phyloP scores from a whole-genome alignment of 2,329 filamentous ascomycete species.

The Aspergillus intermedius region DNA sequence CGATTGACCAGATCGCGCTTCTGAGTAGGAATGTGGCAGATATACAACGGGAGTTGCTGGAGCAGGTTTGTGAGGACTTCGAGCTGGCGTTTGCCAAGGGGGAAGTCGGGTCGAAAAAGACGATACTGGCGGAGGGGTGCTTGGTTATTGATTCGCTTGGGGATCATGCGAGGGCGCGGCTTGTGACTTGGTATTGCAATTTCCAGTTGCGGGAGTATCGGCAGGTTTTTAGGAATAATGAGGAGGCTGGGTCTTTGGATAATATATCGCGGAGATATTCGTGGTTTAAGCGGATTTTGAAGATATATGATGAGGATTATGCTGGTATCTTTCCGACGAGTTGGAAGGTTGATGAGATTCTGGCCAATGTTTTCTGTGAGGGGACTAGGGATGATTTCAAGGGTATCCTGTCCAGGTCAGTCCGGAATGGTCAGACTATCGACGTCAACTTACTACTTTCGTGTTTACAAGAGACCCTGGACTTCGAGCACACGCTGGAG shows the following conservation, averaged over 20 bases:
- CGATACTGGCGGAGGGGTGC: constrained; percentile 76
- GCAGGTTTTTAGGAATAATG: constrained; percentile 90
- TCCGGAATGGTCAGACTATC: constrained; percentile 71
- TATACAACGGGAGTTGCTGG: constrained; percentile 81
- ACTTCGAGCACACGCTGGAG: constrained; percentile 92
- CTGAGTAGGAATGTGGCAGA: constrained; percentile 89
- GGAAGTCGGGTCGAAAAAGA: constrained; percentile 65
- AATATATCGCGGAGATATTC: constrained; percentile 93
- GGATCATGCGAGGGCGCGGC: constrained; percentile 70
- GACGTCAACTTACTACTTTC: constrained; percentile 85
- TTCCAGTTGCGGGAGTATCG: constrained; percentile 92
- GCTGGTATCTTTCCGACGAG: constrained; percentile 74
- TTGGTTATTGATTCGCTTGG: constrained; percentile 91
- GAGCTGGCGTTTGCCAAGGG: constrained; percentile 88
- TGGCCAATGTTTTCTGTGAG: constrained; percentile 90
- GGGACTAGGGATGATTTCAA: constrained; percentile 94
- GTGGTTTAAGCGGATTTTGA: constrained; percentile 94
- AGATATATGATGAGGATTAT: constrained; percentile 92
- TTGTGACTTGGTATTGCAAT: constrained; percentile 97
- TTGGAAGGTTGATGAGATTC: constrained; percentile 85
- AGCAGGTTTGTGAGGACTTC: constrained; percentile 99
- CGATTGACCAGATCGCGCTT: constrained; percentile 94
- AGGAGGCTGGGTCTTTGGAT: constrained; percentile 91
- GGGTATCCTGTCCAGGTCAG: constrained; percentile 79
- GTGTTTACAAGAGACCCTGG: constrained; percentile 89